Base-by-base conservation (phyloP, 1,284 basidiomycete genomes). In the Papiliotrema terrestris region DNA sequence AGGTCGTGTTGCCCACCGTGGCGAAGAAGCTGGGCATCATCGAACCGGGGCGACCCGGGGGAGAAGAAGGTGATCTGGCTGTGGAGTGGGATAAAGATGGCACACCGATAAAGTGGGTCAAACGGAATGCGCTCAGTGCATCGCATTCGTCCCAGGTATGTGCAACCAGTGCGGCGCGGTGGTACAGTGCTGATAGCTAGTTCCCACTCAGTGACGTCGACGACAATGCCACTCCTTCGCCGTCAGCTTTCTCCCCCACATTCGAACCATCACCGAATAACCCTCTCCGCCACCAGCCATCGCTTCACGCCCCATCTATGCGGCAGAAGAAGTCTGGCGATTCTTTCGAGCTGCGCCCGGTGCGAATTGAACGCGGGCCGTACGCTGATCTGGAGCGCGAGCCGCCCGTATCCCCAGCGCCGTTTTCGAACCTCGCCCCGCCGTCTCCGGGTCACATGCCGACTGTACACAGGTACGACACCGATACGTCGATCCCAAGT, bases 1-100 rank as follows among this genome's bases (percentile, higher is more conserved):
- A 77, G 32, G 73, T 86, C 23, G 82, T 86, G 2, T 72, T 87
- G 11, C 85, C 85, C 11, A 87, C 86, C 3, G 87, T 93, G 4
- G 89, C 90, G 17, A 82, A 87, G 58, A 90, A 91, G 78, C 86
- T 86, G 66, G 57, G 53, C 2, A 52, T 60, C 15, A 56, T 50
- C 13, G 60, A 57, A 8, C 52, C 26, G 19, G 41, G n/a, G 0
- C 26, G 22, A 26, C 45, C 35, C 14, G 54, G 54, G 19, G 58
- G 41, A 17, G 65, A 60, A 1, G 69, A 72, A 32, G 68, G 65
- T n/a, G 69, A 70, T 57, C 51, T 73, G 25, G 73, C 71, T 1
- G 67, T 75, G 19, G 73, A 75, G 52, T 75, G 73, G 73, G 73
- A 75, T 59, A 66, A 58, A 54, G 67, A 73, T 49, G 72, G 72